Base-by-base conservation (phyloP, 2,329 filamentous ascomycete species). In the Nothomitra cinnamomea region DNA sequence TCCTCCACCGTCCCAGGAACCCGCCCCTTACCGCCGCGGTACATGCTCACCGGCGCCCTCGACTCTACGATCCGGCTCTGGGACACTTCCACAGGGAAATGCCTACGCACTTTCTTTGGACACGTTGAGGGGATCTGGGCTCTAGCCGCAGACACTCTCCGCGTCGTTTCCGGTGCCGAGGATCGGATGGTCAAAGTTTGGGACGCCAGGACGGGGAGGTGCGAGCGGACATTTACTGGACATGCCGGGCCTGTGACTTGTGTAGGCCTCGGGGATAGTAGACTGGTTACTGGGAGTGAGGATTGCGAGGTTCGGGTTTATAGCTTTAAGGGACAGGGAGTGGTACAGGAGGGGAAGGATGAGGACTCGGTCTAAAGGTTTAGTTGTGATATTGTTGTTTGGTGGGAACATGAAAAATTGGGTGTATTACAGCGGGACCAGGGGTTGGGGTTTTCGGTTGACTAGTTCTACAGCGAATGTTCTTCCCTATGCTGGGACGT, bases 61-160 rank as follows among this genome's bases (percentile, higher is more conserved):
- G 92, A 98, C 66, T 85, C 83, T 55, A 95, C 88, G 0, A 86
- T 96, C 57, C 83, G 90, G 10, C 76, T 96, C 19, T 98, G 92
- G 90, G 87, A 95, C 64, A 85, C 88, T 1, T 78, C 77, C 3
- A 84, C 84, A 0, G 87, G 87, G 38, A 79, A 80, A 58, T 95
- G 87, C 61, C 75, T 95, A 35, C 85, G 87, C 57, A 94, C 87
- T 32, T 94, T 95, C 72, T 98, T 96, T 64, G 92, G 92, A 0
- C 92, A 98, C 62, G 78, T 98, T 21, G 92, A 98, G 66, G 92
- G 92, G 32, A 84, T 98, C 19, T 98, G 92, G 92, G 85, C 86
- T 4, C 74, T 98, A 2, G 87, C 85, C 0, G 90, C 86, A 2
- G 90, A 96, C 67, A 89, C 85, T 1, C 71, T 96, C 19, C 80